Conservation (phyloP, 2,329 filamentous ascomycete species). For the Whalleya microplaca region DNA sequence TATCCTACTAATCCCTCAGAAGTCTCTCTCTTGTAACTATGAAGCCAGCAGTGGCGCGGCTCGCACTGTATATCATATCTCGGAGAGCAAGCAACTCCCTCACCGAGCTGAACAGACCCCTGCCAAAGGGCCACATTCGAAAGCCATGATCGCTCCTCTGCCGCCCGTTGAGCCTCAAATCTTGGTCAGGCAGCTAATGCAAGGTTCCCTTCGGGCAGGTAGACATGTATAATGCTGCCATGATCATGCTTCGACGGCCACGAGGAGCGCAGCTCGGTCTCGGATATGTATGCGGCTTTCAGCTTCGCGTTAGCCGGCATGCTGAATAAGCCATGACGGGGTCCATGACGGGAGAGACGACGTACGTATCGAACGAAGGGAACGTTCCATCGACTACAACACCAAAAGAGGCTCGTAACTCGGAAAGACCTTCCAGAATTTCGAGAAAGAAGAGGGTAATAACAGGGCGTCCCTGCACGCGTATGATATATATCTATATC, state of each 20-base stretch:
- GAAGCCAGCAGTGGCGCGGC: not conserved
- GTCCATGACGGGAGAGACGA: no score
- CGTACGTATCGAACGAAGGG: not conserved
- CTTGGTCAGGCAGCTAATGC: not conserved
- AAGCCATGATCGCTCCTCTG: not conserved
- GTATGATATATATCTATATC: not conserved
- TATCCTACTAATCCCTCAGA: not conserved
- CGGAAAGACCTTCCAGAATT: not conserved
- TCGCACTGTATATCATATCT: slow-evolving; percentile 16
- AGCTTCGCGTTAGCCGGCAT: no score
- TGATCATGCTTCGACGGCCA: not conserved
- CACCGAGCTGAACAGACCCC: not conserved
- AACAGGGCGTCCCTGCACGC: not conserved
- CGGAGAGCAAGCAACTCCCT: not conserved
- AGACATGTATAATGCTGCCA: no score
- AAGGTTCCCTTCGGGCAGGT: not conserved
- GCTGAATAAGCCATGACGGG: no score
- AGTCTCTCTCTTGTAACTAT: slow-evolving; percentile 6
- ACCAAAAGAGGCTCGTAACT: not conserved
- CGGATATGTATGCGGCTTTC: not conserved
- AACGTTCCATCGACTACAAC: not conserved
- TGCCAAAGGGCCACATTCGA: slow-evolving; percentile 2
- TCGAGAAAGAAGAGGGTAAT: not conserved
- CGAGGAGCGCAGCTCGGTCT: not conserved
- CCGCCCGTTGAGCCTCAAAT: slow-evolving; percentile 10